Base-by-base conservation (phyloP, 306 rosid genomes). In the Vicia sativa region DNA sequence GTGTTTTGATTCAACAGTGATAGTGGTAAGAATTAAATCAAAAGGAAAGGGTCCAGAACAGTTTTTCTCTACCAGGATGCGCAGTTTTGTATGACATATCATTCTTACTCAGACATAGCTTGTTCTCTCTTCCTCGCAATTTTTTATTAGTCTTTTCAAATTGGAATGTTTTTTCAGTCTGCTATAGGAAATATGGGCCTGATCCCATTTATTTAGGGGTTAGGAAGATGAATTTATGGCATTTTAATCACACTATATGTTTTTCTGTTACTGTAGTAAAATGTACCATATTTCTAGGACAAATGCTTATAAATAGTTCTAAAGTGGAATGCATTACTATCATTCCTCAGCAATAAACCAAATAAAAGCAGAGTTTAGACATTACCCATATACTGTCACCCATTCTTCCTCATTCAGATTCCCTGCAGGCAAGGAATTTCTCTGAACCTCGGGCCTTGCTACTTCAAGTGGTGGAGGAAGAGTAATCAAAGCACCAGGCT, bases 381-480 rank as follows among this genome's bases (percentile, higher is more conserved):
- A 78, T 71, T 90, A 93, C 98, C 98, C 97, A 44, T 88, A 90
- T 67, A 95, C 95, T 39, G 97, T 95, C 37, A 95, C 85, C 99
- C 99, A 95, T 81, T 95, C 99, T 74, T 88, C 99, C 77, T 88
- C 97, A 3, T 88, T 80, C 76, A 84, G 82, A 78, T 84, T 84
- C 59, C 89, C 91, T 3, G 87, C 76, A 34, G 96, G 89, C 65
- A 87, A 70, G 37, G 86, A 81, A 78, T 75, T 90, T 73, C 92
- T 88, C 60, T 85, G 93, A 76, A 84, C 79, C 79, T 88, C 95
- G 0, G 97, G 96, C 84, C 92, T 87, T 53, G 95, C 99, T 77
- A 90, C 92, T 81, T 90, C 96, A 75, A 90, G 82, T 1, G 89
- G 96, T 63, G 91, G 88, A 31, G 97, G 97, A 62, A 93, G 90